phyloP scores from a whole-genome alignment of 2,329 filamentous ascomycete genomes.

The Grosmannia serpens region DNA sequence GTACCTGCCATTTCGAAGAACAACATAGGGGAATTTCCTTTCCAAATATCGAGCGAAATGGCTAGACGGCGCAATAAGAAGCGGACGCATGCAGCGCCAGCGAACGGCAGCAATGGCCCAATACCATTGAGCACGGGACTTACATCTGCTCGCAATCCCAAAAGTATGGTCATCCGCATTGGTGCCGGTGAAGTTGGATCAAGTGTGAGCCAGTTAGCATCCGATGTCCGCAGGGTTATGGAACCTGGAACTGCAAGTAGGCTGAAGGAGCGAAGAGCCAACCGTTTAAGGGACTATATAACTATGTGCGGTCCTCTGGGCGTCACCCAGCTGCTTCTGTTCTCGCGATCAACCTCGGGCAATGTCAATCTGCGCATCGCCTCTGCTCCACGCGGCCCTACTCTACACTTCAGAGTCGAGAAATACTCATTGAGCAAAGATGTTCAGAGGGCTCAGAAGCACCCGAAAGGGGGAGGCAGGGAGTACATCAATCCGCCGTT shows the following conservation, averaged over 20 bases:
- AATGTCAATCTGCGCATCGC: slow-evolving; percentile 89
- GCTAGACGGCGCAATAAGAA: slow-evolving; percentile 75
- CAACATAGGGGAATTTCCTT: not conserved
- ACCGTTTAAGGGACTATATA: slow-evolving; percentile 82
- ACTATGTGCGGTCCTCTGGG: slow-evolving; percentile 92
- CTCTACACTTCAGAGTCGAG: slow-evolving; percentile 86
- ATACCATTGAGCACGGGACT: slow-evolving; percentile 42
- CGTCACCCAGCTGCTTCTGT: slow-evolving; percentile 84
- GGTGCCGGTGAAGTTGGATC: slow-evolving; percentile 88
- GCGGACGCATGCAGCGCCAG: slow-evolving; percentile 67
- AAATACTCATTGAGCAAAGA: slow-evolving; percentile 93
- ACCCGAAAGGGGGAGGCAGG: slow-evolving; percentile 70
- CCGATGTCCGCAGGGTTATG: slow-evolving; percentile 88
- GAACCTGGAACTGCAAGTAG: slow-evolving; percentile 86
- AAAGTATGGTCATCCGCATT: slow-evolving; percentile 97
- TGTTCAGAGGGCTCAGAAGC: slow-evolving; percentile 70
- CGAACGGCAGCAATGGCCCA: slow-evolving; percentile 32
- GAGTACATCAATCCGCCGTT: slow-evolving; percentile 78
- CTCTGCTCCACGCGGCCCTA: slow-evolving; percentile 80
- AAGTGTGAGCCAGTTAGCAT: slow-evolving; percentile 81
- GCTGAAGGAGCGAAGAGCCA: slow-evolving; percentile 78
- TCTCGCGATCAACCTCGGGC: slow-evolving; percentile 78
- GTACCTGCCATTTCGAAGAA: not conserved
- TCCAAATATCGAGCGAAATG: slow-evolving; percentile 36
- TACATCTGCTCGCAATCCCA: slow-evolving; percentile 60